Percentiles rank a stretch among this genome's conserved stretches.
phyloP scores from a whole-genome alignment of 2,329 filamentous ascomycete genomes.

The Achaetomium macrosporum region DNA sequence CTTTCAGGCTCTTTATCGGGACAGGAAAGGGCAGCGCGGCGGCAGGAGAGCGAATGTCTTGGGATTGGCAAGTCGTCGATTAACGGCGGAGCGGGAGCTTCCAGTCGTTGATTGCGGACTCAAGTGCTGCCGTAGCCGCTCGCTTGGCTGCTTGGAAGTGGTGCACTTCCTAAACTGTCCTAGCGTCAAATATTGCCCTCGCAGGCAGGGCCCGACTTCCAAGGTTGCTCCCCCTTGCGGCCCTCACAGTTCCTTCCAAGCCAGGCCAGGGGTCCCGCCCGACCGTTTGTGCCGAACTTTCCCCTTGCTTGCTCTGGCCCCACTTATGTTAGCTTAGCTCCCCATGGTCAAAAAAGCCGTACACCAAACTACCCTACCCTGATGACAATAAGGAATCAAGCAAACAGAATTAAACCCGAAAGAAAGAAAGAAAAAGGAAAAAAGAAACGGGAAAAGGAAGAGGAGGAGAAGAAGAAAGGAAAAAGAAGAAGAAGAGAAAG shows the following conservation, averaged over 20 bases:
- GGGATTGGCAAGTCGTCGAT: conserved; percentile 12
- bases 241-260: background rate
- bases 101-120: conserved; percentile 20
- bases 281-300: background rate
- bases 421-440: too few species aligned
- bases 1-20: background rate
- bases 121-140: conserved; percentile 20
- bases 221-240: conserved; percentile 1
- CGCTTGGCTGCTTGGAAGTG: conserved; percentile 15
- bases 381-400: too few species aligned
- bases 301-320: background rate
- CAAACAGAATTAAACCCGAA: too few species aligned
- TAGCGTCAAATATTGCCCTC: conserved; percentile 18
- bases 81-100: conserved; percentile 13
- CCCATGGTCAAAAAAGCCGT: too few species aligned
- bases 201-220: too few species aligned
- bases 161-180: conserved; percentile 15
- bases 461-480: too few species aligned
- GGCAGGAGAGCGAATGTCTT: background rate
- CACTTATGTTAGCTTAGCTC: too few species aligned
- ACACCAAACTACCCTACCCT: too few species aligned
- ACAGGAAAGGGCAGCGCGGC: background rate
- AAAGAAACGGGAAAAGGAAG: too few species aligned
- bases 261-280: conserved; percentile 6
- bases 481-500: too few species aligned